Evolutionary conservation across 345 rosid genomes (phyloP), one percentile per base, ranked within the genome.

Genomic region (Moringa oleifera): DNA sequence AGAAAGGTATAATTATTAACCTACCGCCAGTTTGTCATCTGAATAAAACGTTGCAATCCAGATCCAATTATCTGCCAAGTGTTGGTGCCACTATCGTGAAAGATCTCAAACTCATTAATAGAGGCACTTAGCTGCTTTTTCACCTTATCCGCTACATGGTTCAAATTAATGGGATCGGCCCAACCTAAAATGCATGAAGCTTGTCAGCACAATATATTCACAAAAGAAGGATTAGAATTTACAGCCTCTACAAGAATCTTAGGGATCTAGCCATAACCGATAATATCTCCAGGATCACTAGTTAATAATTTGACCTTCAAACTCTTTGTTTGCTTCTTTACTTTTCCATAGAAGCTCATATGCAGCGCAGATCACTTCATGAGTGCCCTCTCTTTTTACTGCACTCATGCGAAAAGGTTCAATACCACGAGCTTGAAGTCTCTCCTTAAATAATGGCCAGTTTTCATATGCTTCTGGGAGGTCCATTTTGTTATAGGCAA

Each of bases 21-120:
- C 21, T 73, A 92, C 98, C 84, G 74, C 97, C 97, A 93, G 79
- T 93, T 93, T 60, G 98, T 93, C 98, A 90, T 90, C 80, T 86
- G 97, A 63, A 93, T 90, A 78, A 90, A 93, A 20, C 97, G 86
- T 59, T 85, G 89, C 71, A 93, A 79, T 51, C 97, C 92, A 18
- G 95, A 73, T 74, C 99, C 97, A 71, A 62, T 62, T 25, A 86
- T 92, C 58, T 82, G 84, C 97, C 99, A 90, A 53, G 82, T 77
- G 56, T 71, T 79, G 46, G 90, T 72, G 54, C 79, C 63, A 10
- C 76, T 72, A 23, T 94, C 88, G 2, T 77, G 83, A 69, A 73
- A 71, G 75, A 94, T 83, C 75, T 85, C 81, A 71, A 94, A 94
- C 75, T 88, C 97, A 73, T 75, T 81, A 36, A 86, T 94, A 15